Base-by-base conservation (phyloP, 2,329 filamentous ascomycete species). In the Pyrenophora tritici-repentis region DNA sequence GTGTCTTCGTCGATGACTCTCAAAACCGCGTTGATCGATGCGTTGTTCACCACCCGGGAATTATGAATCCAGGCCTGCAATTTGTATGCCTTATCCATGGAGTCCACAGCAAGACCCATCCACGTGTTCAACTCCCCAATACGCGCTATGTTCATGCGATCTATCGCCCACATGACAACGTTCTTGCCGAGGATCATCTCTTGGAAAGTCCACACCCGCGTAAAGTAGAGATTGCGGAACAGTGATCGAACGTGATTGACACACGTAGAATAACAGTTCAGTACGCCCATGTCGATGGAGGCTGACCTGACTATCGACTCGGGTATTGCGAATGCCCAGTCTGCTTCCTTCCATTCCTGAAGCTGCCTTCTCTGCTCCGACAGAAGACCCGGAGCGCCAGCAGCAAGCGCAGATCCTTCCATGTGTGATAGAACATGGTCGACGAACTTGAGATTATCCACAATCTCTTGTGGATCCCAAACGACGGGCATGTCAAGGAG, bases 151-250 rank as follows among this genome's bases (percentile, higher is more conserved):
- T 29, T 12, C 14, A 35, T 17, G 14, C 17, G 35, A 26, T 44
- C 29, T n/a, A 44, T 39, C 7, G 47, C 47, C 47, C 47, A 50
- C 41, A 50, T 50, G 6, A 50, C 17, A 16, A 50, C 22, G n/a
- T 50, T 50, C 31, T 50, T 50, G 3, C 47, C 47, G 9, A 50
- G 41, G 6, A 50, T 50, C 47, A 50, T 50, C 36, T 50, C 47
- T 35, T 50, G 47, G 18, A 50, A 50, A 6, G 47, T 50, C 47
- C 41, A 44, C 4, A 50, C 41, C 14, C 47, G 41, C 3, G 40
- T 44, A 16, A 50, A 50, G 16, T 50, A 50, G 16, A 17, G 8
- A 43, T 50, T 50, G 20, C 16, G 41, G 14, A 50, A 50, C 10
- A 50, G 29, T 2, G 47, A 34, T 14, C 17, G 47, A 16, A 50